Base-by-base conservation (phyloP, 495 filamentous ascomycete genomes). In the Penicillium lividum region DNA sequence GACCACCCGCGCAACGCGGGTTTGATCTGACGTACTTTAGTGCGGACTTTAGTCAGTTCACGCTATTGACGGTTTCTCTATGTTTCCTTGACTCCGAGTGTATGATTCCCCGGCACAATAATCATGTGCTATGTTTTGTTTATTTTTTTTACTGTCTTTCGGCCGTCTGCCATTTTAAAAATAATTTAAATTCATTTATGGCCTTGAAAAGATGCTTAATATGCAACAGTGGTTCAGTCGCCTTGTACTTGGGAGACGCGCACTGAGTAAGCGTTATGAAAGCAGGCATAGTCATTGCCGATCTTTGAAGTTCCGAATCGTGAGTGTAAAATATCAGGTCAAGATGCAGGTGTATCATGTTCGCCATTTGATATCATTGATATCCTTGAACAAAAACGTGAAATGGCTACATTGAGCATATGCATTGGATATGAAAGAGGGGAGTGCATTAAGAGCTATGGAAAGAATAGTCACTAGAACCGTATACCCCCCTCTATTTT, bases 1-100 rank as follows among this genome's bases (percentile, higher is more conserved):
- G 79, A 84, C 76, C 34, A 88, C 85, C 46, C 67, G 83, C 54
- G 84, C 82, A 36, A 72, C 72, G 29, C 71, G 8, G 34, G 15
- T 28, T 38, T 18, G 27, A 22, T 56, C 40, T 7, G 27, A 28
- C 50, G 31, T 33, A 25, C 10, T 46, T 22, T 7, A 7, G 18
- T 46, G 18, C 38, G 43, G 43, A 46, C 27, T 7, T 22, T 27
- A 18, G 7, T 5, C 43, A 10, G 58, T 47, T 40, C 4, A 30
- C 10, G 34, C 46, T 43, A 29, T 13, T 30, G 25, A 44, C 51
- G 47, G 11, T 50, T 50, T 44, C 7, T 58, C 52, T 15, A 44
- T 13, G 10, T 54, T 49, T 51, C 18, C 22, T 45, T 52, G 16
- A 54, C 47, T 59, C 27, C 58, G 28, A 47, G 43, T 47, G 28